A percentile compares a stretch with the other conserved stretches of the same genome.
phyloP scores from a whole-genome alignment of 2,329 filamentous ascomycete species.

The Epichloe sp. region DNA sequence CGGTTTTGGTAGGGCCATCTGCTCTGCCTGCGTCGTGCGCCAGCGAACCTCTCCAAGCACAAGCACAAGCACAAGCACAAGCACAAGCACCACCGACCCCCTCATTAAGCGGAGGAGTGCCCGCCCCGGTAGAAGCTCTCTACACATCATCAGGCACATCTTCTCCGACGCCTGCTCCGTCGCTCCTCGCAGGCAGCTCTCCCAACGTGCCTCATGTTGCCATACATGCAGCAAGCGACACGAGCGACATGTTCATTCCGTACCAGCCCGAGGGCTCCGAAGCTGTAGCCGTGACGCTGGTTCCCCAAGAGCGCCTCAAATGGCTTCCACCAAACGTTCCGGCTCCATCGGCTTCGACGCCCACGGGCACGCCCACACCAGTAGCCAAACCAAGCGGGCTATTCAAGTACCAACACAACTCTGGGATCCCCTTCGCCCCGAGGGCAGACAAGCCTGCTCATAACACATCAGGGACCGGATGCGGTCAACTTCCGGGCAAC shows the following conservation, averaged over 20 bases:
- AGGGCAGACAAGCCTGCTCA: slow-evolving; percentile 6
- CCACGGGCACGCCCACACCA: slow-evolving; percentile 18
- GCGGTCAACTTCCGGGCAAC: background rate
- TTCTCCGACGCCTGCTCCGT: slow-evolving; percentile 12
- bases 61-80: slow-evolving; percentile 8
- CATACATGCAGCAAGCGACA: slow-evolving; percentile 13
- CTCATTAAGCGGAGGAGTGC: slow-evolving; percentile 12
- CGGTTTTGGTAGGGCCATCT: background rate
- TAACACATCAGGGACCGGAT: background rate
- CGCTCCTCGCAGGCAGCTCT: slow-evolving; percentile 17
- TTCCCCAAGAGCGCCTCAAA: slow-evolving; percentile 28
- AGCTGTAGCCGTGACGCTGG: slow-evolving; percentile 24
- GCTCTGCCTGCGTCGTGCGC: background rate
- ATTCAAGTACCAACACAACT: slow-evolving; percentile 22
- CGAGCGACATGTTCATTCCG: slow-evolving; percentile 33
- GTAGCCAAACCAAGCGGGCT: slow-evolving; percentile 21
- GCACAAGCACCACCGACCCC: slow-evolving; percentile 9
- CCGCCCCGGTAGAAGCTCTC: slow-evolving; percentile 13
- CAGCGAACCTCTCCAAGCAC: background rate
- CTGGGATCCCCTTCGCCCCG: slow-evolving; percentile 36
- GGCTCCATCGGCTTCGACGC: slow-evolving; percentile 21
- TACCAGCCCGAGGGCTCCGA: slow-evolving; percentile 43
- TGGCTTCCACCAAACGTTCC: slow-evolving; percentile 38
- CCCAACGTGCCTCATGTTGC: slow-evolving; percentile 16
- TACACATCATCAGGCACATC: slow-evolving; percentile 11